These are phyloP conservation scores for Cryptococcus floricola DNA, from an alignment of 1,284 basidiomycete genomes.

Conservation along the genomic window DNA sequence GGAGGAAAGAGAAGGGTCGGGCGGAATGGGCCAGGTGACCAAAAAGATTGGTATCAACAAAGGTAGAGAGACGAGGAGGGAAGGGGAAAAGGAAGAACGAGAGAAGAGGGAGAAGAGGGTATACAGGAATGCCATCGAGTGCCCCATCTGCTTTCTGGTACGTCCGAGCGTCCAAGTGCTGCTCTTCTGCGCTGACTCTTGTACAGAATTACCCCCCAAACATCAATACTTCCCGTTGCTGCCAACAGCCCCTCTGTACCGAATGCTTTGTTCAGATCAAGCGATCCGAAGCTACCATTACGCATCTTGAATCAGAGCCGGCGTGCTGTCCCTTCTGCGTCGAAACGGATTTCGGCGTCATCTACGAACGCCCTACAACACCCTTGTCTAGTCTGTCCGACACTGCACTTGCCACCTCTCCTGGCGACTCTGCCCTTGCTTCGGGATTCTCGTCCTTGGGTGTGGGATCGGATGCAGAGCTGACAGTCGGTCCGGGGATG, in stretches of 20 bases:
- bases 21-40: conserved; percentile 18
- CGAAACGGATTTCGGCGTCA: conserved; percentile 90
- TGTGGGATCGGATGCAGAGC: conserved; percentile 23
- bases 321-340: conserved; percentile 96
- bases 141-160: conserved; percentile 98
- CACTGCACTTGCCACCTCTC: conserved; percentile 38
- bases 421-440: conserved; percentile 60
- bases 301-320: conserved; percentile 85
- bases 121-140: conserved; percentile 85
- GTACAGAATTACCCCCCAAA: conserved; percentile 74
- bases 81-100: conserved; percentile 49
- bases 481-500: conserved; percentile 34
- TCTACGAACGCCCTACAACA: conserved; percentile 69
- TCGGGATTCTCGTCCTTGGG: conserved; percentile 32
- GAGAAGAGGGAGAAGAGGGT: conserved; percentile 66
- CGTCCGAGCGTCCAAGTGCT: conserved; percentile 46
- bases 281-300: conserved; percentile 85
- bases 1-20: conserved; percentile 31
- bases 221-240: conserved; percentile 95
- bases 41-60: conserved; percentile 32
- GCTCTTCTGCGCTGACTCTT: conserved; percentile 2
- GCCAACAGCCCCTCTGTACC: conserved; percentile 96
- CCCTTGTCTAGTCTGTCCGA: conserved; percentile 9
- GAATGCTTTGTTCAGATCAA: conserved; percentile 99
- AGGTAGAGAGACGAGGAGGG: conserved; percentile 13